A percentile compares a stretch with the other conserved stretches of the same genome.
Evolutionary conservation across 192 early-diverging fungal genomes (phyloP).

Genomic region (Coemansia sp.): DNA sequence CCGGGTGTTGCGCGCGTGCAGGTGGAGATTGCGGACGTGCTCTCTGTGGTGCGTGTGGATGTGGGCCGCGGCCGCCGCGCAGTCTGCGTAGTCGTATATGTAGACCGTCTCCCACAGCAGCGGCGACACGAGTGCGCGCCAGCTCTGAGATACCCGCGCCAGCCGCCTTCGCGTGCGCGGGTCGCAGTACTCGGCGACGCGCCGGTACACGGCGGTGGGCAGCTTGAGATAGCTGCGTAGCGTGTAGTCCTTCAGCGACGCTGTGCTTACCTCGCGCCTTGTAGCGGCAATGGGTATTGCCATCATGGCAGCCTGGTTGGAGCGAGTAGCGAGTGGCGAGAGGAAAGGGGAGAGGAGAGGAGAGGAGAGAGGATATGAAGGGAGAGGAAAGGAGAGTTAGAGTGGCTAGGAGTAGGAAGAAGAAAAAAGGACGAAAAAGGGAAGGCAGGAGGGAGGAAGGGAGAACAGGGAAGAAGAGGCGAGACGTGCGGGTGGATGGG

Average conservation of each 20-base stretch:
- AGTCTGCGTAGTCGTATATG: constrained; percentile 47
- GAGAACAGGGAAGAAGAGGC: background rate
- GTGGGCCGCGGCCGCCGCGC: constrained; percentile 27
- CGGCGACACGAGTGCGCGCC: constrained; percentile 47
- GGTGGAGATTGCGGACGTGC: constrained; percentile 44
- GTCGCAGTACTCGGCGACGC: constrained; percentile 56
- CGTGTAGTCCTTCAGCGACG: constrained; percentile 39
- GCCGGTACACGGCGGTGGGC: constrained; percentile 43
- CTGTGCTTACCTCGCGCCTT: constrained; percentile 30
- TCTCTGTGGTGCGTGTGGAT: constrained; percentile 44
- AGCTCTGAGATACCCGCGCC: constrained; percentile 55
- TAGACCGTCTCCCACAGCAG: constrained; percentile 50
- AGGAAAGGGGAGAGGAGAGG: background rate
- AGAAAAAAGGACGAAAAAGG: constrained; percentile 1
- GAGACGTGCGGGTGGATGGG: background rate
- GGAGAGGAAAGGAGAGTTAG: background rate
- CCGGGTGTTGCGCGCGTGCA: constrained; percentile 40
- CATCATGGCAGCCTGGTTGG: constrained; percentile 9
- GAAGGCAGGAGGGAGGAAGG: background rate
- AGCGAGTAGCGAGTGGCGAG: constrained; percentile 2
- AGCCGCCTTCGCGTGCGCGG: constrained; percentile 41
- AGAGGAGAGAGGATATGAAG: no score
- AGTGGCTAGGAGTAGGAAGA: background rate
- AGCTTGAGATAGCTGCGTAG: constrained; percentile 40
- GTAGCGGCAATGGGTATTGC: constrained; percentile 28